phyloP scores from a whole-genome alignment of 140 eudicot species.

The Erigeron philadelphicus region DNA sequence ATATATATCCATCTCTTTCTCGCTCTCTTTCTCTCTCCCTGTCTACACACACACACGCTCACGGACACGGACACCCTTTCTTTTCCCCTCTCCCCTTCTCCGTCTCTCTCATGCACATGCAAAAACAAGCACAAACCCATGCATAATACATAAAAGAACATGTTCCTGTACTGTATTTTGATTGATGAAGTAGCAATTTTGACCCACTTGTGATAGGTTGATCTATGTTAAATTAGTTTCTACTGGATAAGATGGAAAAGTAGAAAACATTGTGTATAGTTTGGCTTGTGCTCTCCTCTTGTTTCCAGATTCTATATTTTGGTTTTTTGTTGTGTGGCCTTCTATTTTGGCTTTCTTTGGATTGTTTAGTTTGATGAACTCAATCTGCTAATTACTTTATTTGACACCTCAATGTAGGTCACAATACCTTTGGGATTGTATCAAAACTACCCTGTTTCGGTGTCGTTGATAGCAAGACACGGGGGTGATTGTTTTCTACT shows the following conservation, averaged over 20 bases:
- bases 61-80: not conserved
- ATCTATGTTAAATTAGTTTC: too few relatives aligned
- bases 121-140: too few relatives aligned
- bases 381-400: not conserved
- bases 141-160: too few relatives aligned
- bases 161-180: too few relatives aligned
- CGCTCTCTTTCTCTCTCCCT: too few relatives aligned
- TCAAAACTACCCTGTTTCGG: conserved; percentile 68
- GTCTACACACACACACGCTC: too few relatives aligned
- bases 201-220: too few relatives aligned
- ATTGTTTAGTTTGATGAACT: not conserved
- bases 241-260: too few relatives aligned
- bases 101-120: not conserved
- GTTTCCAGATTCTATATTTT: not conserved
- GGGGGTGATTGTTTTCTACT: conserved; percentile 85
- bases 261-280: too few relatives aligned
- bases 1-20: too few relatives aligned
- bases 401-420: conserved; percentile 37
- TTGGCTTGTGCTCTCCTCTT: too few relatives aligned
- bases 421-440: conserved; percentile 65
- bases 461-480: conserved; percentile 71
- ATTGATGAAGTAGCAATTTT: too few relatives aligned
- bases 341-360: not conserved
- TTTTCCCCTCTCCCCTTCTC: conserved; percentile 7
- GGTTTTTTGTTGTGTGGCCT: not conserved